A percentile compares a stretch with the other conserved stretches of the same genome.
Conservation (phyloP, 495 filamentous ascomycete species). For the Aspergillus sclerotiicarbonarius region DNA sequence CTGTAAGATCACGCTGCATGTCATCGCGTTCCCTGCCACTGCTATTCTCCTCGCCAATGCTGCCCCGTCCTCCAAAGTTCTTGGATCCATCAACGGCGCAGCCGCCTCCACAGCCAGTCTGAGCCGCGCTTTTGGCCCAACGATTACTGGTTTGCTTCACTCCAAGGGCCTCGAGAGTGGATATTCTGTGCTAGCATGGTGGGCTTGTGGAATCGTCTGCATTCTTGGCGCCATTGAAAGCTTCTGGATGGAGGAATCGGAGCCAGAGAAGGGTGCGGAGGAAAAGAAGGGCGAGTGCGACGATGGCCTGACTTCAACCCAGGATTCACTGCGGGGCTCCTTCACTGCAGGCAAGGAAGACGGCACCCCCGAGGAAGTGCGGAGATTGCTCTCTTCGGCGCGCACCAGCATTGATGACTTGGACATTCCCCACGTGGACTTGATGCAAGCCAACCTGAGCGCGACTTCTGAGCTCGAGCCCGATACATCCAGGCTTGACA, state of each 20-base stretch:
- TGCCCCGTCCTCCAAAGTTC: slow-evolving; percentile 71
- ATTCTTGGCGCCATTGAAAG: slow-evolving; percentile 64
- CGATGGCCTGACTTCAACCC: slow-evolving; percentile 2
- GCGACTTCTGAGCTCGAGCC: slow-evolving; percentile 1
- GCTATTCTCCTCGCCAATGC: slow-evolving; percentile 83
- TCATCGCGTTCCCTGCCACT: slow-evolving; percentile 82
- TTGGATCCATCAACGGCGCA: slow-evolving; percentile 91
- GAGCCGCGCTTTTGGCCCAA: slow-evolving; percentile 82
- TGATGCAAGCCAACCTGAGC: slow-evolving; percentile 17
- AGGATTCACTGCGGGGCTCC: slow-evolving; percentile 19
- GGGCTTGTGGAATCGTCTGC: slow-evolving; percentile 77
- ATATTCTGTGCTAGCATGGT: slow-evolving; percentile 87
- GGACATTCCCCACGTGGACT: slow-evolving; percentile 28
- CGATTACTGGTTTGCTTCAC: slow-evolving; percentile 82
- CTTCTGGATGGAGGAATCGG: slow-evolving; percentile 51
- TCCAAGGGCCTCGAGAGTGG: slow-evolving; percentile 73
- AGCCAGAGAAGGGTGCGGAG: slow-evolving; percentile 31
- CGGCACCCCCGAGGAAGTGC: slow-evolving; percentile 35
- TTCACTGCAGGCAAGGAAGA: slow-evolving; percentile 23
- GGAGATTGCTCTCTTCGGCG: slow-evolving; percentile 38
- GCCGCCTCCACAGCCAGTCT: slow-evolving; percentile 87
- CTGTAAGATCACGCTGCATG: slow-evolving; percentile 84
- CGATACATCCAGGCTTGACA: neutral
- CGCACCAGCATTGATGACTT: slow-evolving; percentile 44
- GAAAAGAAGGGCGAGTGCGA: slow-evolving; percentile 23